Evolutionary conservation across 345 rosid genomes (phyloP), one percentile per base, ranked within the genome.

Genomic region (Acer saccharum): DNA sequence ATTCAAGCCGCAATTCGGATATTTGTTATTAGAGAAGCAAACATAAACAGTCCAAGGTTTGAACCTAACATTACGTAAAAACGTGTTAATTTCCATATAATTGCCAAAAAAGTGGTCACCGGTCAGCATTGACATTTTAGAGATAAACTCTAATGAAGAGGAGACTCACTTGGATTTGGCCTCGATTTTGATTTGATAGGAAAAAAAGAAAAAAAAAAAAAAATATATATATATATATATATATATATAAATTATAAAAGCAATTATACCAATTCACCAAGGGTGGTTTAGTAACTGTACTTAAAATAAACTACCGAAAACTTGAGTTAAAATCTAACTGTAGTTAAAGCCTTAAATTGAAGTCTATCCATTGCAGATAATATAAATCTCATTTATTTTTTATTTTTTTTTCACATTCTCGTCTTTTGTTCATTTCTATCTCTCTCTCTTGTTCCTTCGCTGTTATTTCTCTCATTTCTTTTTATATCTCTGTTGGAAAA

Each of bases 291-390:
- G 88, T 78, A 76, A 78, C 54, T 60, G n/a, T 32, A 5, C 12
- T 10, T 0, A 0, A 12, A 12, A 7, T 32, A 46, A 84, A 70
- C 52, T 77, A 67, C 79, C 76, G 64, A 71, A 11, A 29, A 74
- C 77, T 62, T 48, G 70, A 71, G 84, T 86, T 86, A 80, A 82
- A 61, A 71, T 6, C 25, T 69, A 80, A 86, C 87, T 17, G 73
- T 66, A 78, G 78, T 79, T 60, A 76, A 61, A n/a, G 0, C 39
- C 3, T 35, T 46, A 23, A 55, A 10, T n/a, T 55, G 41, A 64
- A 73, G 71, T 69, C 78, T 60, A 65, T 46, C 77, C 65, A 66
- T 14, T 63, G 9, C 69, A 27, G 68, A 62, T 18, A 17, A 60
- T 70, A 78, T 75, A 60, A 63, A 77, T 60, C 18, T 46, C 48